Evolutionary conservation across 331 rosid genomes (phyloP), one percentile per base, ranked within the genome.

Genomic region (Phaseolus coccineus): DNA sequence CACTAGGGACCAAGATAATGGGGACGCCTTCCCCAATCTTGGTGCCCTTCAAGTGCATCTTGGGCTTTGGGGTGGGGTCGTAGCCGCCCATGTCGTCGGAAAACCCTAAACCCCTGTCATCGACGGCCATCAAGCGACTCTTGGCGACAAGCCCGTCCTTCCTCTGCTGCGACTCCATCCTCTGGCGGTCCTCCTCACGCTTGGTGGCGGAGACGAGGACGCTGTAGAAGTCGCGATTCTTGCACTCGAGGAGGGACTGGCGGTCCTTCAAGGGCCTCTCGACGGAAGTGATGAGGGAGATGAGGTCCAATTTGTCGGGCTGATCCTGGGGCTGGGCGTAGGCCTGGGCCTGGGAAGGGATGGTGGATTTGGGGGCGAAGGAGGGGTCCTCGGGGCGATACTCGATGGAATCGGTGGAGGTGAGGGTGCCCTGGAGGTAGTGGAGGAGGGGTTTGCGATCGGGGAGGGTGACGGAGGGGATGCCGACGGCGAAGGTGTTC

Each of bases 131-230:
- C 4, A 95, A 47, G 52, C 99, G 76, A 25, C 89, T 95, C 92
- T 95, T 93, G 13, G 99, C 99, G 22, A 95, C 99, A n/a, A 93
- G 77, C 40, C 98, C 98, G 4, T 95, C 99, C 71, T 95, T 95
- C 82, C 98, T 80, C 93, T 93, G 98, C n/a, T 93, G 98, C 14
- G 98, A 95, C 39, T 95, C 99, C 5, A 86, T 69, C 46, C 97
- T 76, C 87, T 93, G 96, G 19, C 99, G 88, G 63, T 95, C 97
- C 84, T 93, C 98, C 69, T 95, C 99, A 13, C 99, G 89, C 86
- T 90, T 91, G n/a, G 96, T 90, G 65, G 99, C 94, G 4, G 91
- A 78, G 19, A 89, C 87, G 50, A 95, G 73, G 2, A 95, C 94
- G 24, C 81, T 71, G 71, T 90, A 93, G 70, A 95, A 93, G 66